Percentiles rank a stretch among this genome's conserved stretches.
These are phyloP conservation scores for Pestalotiopsis sp. DNA, from an alignment of 2,329 filamentous ascomycete genomes.

Conservation along the genomic window DNA sequence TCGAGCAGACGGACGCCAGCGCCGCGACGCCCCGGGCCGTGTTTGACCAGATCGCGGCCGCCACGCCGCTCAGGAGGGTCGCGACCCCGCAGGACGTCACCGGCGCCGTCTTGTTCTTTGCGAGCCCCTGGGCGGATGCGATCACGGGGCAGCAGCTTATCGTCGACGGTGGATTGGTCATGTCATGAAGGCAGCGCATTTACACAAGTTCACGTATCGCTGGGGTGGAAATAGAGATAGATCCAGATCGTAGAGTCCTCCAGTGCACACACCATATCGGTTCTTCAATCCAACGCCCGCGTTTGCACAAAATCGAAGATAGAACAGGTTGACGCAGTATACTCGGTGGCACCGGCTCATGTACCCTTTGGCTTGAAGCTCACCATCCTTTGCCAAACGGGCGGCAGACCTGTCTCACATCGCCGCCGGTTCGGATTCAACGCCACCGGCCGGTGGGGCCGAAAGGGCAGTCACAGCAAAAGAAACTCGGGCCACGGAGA, in stretches of 20 bases:
- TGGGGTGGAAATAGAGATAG: too few relatives aligned
- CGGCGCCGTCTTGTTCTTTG: conserved; percentile 15
- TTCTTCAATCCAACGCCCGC: too few relatives aligned
- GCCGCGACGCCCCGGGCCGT: conserved; percentile 2
- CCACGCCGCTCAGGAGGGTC: conserved; percentile 5
- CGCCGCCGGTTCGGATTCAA: conserved; percentile 46
- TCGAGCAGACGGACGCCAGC: conserved; percentile 13
- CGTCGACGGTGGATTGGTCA: conserved; percentile 11
- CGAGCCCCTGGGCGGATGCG: conserved; percentile 12
- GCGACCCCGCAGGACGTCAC: conserved; percentile 11
- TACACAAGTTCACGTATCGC: neutral
- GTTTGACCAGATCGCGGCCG: conserved; percentile 13
- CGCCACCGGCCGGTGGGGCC: conserved; percentile 44
- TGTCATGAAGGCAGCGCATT: neutral
- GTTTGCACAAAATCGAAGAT: too few relatives aligned
- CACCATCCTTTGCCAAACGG: conserved; percentile 42
- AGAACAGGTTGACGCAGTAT: too few relatives aligned
- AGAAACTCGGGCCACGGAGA: conserved; percentile 33
- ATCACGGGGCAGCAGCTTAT: conserved; percentile 13
- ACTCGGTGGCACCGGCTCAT: conserved; percentile 16
- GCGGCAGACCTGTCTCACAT: conserved; percentile 40
- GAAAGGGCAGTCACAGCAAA: conserved; percentile 34
- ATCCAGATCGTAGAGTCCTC: too few relatives aligned
- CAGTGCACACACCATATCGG: too few relatives aligned
- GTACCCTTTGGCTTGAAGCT: conserved; percentile 47